Base-by-base conservation (phyloP, 148 eudicot species). In the Rhododendron ovatum region DNA sequence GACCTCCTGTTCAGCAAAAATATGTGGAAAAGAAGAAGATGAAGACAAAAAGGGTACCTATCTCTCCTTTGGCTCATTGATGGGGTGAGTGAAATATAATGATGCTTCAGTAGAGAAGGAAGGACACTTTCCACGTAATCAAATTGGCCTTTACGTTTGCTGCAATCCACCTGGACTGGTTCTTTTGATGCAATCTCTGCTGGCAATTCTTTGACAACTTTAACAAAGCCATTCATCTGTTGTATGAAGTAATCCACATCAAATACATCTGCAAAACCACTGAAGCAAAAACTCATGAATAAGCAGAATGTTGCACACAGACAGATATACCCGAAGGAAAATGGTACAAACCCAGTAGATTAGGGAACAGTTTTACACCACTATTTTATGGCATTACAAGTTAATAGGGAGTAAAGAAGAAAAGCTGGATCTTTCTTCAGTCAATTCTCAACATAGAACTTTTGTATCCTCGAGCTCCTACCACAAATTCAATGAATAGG, bases 201-300 rank as follows among this genome's bases (percentile, higher is more conserved):
- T 65, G 99, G 96, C 87, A 97, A 83, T 86, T 97, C 98, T 87
- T 93, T 97, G 30, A 92, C 98, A 83, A 95, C 88, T 43, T 90
- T 87, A 86, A 93, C 88, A 88, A 91, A 97, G 83, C 98, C 96
- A 83, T 91, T 89, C 94, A 93, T 91, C 84, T 92, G 92, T 87
- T 91, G 90, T 81, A 94, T 93, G 92, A 95, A 97, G 93, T 93
- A 90, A 80, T 94, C 96, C 48, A 92, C 98, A 93, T 97, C 98
- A 91, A 95, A 97, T 63, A 97, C 94, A 94, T 97, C 99, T 91
- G 94, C 98, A 93, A 97, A 97, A 88, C 96, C 99, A 94, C 99
- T 97, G 92, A 80, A 41, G 69, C 59, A 71, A 61, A 59, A 85
- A 45, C 75, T 67, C 84, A 80, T 37, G 37, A 86, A 79, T 82